These are phyloP conservation scores for Gossypium aridum DNA, from an alignment of 441 rosid genomes.

Conservation along the genomic window DNA sequence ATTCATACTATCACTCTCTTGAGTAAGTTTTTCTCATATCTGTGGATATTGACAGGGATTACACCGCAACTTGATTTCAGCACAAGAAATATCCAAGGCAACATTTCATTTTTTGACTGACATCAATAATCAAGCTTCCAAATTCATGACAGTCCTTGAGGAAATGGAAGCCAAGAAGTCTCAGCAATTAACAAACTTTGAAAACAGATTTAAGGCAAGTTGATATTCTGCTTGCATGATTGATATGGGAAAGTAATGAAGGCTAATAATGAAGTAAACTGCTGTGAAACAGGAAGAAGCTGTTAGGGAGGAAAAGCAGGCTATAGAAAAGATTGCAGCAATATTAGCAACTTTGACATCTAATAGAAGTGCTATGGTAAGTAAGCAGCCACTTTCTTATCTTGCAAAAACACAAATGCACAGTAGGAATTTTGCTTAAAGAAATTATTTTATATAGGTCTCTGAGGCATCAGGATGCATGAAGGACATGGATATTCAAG, in stretches of 20 bases:
- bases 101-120: conserved; percentile 45
- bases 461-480: conserved; percentile 51
- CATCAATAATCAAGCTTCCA: conserved; percentile 50
- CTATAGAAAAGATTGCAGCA: conserved; percentile 50
- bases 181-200: conserved; percentile 44
- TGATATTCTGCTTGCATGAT: conserved; percentile 1
- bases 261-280: conserved; percentile 1
- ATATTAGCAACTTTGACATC: conserved; percentile 60
- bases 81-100: conserved; percentile 47
- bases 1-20: neutral
- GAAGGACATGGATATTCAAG: conserved; percentile 32
- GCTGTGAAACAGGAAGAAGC: conserved; percentile 64
- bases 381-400: conserved; percentile 1
- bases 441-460: conserved; percentile 34
- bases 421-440: neutral
- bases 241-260: conserved; percentile 2
- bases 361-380: conserved; percentile 61
- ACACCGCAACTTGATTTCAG: conserved; percentile 45
- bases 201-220: conserved; percentile 55
- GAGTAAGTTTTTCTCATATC: neutral
- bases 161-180: conserved; percentile 47
- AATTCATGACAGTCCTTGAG: conserved; percentile 33
- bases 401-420: neutral
- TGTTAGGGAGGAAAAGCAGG: conserved; percentile 65
- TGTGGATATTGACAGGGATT: conserved; percentile 38